Evolutionary conservation across 768 basidiomycete species (phyloP).

Genomic region (Tephrocybe sp.): DNA sequence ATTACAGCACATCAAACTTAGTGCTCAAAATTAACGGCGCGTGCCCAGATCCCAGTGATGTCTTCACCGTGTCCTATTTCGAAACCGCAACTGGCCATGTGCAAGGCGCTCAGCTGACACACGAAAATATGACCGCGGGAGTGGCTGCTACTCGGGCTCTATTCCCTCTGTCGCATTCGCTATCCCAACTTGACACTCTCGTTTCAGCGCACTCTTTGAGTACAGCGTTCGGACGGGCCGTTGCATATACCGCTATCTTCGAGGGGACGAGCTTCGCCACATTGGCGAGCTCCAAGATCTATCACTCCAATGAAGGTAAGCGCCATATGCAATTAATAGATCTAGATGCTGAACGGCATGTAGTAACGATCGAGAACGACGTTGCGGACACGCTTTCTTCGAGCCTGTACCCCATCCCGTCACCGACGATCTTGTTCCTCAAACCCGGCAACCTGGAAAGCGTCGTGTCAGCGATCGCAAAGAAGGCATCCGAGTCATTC

Average conservation of each 20-base stretch:
- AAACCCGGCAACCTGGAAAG: constrained; percentile 61
- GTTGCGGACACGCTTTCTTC: constrained; percentile 49
- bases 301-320: constrained; percentile 45
- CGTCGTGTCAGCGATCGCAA: constrained; percentile 52
- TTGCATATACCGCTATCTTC: constrained; percentile 78
- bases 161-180: constrained; percentile 68
- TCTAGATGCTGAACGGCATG: background rate
- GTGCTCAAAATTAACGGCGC: too few relatives aligned
- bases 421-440: constrained; percentile 80
- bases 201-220: constrained; percentile 73
- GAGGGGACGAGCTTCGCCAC: constrained; percentile 77
- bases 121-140: constrained; percentile 86
- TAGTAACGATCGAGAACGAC: constrained; percentile 29
- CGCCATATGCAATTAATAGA: background rate
- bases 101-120: constrained; percentile 69
- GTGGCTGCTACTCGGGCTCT: constrained; percentile 77
- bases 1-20: too few relatives aligned
- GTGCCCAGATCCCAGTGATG: constrained; percentile 52
- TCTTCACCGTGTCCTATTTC: constrained; percentile 71
- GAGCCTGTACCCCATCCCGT: constrained; percentile 56
- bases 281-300: constrained; percentile 53
- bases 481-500: constrained; percentile 52
- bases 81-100: constrained; percentile 50
- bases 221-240: constrained; percentile 75
- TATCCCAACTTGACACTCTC: constrained; percentile 76